These are phyloP conservation scores for Puccinia horiana DNA, from an alignment of 1,284 basidiomycete genomes.

Conservation along the genomic window DNA sequence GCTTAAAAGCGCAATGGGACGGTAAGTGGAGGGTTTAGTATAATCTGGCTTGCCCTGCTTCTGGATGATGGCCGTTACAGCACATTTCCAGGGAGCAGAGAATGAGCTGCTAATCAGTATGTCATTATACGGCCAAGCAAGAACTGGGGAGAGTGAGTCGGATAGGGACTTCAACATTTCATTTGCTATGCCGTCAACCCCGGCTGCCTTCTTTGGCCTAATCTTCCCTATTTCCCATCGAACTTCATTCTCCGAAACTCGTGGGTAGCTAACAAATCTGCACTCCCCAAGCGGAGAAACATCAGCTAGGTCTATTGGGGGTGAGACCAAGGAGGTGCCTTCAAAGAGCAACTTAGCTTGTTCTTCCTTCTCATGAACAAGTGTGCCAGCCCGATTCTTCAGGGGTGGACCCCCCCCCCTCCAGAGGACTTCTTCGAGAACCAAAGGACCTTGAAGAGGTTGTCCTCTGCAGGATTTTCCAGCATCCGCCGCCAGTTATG, in stretches of 20 bases:
- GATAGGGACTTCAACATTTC: not conserved
- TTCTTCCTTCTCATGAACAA: not conserved
- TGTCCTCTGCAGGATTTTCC: not conserved
- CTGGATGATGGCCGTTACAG: slow-evolving; percentile 10
- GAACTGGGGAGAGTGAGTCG: not conserved
- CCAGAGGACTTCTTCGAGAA: not conserved
- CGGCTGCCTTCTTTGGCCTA: not conserved
- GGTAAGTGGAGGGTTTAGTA: not conserved
- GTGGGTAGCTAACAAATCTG: not conserved
- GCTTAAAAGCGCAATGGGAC: not conserved
- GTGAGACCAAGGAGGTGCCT: not conserved
- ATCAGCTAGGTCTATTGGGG: not conserved
- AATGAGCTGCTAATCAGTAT: not conserved
- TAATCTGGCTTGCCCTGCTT: slow-evolving; percentile 20
- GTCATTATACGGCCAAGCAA: not conserved
- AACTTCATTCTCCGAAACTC: not conserved
- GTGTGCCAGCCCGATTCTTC: not conserved
- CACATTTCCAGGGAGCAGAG: slow-evolving; percentile 2
- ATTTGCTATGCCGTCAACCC: slow-evolving; percentile 3
- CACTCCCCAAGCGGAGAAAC: not conserved
- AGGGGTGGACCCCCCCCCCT: not conserved
- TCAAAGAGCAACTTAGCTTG: not conserved
- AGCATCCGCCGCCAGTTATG: not conserved
- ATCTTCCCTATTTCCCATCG: not conserved
- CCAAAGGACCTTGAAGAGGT: not conserved